Evolutionary conservation across 495 filamentous ascomycete genomes (phyloP), one percentile per base, ranked within the genome.

Genomic region (Xylaria venustula): DNA sequence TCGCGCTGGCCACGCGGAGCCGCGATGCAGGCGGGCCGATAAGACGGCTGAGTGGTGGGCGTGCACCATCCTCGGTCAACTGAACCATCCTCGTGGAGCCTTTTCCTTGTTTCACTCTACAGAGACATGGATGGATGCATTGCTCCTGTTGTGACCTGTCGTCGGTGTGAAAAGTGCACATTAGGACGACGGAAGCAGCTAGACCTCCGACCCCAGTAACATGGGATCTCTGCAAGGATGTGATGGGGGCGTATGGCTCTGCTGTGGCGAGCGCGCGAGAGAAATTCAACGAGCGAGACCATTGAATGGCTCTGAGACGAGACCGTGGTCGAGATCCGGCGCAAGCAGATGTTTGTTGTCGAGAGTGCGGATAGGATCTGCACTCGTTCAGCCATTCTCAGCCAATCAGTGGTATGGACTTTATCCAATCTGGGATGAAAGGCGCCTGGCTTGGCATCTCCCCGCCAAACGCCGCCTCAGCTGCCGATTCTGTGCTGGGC

Each of bases 371-470:
- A 47, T 47, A 40, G 54, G 47, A 54, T 60, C 26, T 41, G 54
- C 41, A 48, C 45, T 52, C 52, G 14, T 40, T 62, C 47, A 62
- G 42, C 44, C 59, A 37, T 48, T 55, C 66, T 54, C 56, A 64
- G 66, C 69, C 69, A 71, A 71, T 71, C 3, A 42, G 66, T 60
- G 58, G 64, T 58, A 60, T 61, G 60, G 52, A 46, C 46, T 57
- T 41, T 30, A 47, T 47, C 55, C 37, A 64, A 67, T 20, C 66
- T 71, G 68, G 65, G 62, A 52, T 51, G 42, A 41, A 22, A 49
- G 30, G 48, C 62, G 68, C 64, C 66, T 67, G 58, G 56, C 66
- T 68, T 71, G 66, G 68, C 68, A 61, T 30, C 56, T 36, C 56
- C n/a, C 36, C 6, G 14, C 32, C 46, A 51, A 12, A 44, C 41